Conservation (phyloP, 371 early-diverging fungal species). For the Apophysomyces sp. region DNA sequence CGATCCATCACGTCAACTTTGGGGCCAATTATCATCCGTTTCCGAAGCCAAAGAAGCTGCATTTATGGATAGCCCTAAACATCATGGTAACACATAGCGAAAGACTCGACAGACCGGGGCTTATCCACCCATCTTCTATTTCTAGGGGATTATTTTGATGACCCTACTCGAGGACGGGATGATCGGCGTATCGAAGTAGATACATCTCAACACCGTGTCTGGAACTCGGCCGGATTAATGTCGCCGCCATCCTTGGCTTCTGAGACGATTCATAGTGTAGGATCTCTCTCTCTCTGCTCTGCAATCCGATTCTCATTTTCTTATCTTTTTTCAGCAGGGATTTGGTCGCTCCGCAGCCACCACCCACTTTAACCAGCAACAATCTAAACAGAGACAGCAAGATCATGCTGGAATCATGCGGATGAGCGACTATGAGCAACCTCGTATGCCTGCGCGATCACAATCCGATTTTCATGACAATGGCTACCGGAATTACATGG, state of each 20-base stretch:
- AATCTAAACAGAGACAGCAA: neutral
- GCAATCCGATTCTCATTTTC: neutral
- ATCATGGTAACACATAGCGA: neutral
- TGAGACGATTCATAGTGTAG: neutral
- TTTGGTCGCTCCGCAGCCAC: neutral
- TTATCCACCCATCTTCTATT: neutral
- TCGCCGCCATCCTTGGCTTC: neutral
- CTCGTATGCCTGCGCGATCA: neutral
- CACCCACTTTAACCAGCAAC: neutral
- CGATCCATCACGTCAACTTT: constrained; percentile 5
- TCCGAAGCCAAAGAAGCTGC: neutral
- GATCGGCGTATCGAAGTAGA: neutral
- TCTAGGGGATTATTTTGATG: neutral
- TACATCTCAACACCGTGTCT: neutral
- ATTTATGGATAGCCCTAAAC: neutral
- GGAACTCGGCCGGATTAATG: neutral
- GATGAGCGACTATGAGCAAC: neutral
- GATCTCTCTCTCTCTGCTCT: neutral
- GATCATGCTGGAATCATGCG: neutral
- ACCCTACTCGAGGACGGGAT: neutral
- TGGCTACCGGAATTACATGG: neutral
- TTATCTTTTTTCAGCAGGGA: neutral
- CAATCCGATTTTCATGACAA: neutral
- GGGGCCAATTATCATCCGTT: neutral
- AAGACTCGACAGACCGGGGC: neutral